Evolutionary conservation across 352 stramenopile species (phyloP).

Genomic region (Phytophthora hybrid): DNA sequence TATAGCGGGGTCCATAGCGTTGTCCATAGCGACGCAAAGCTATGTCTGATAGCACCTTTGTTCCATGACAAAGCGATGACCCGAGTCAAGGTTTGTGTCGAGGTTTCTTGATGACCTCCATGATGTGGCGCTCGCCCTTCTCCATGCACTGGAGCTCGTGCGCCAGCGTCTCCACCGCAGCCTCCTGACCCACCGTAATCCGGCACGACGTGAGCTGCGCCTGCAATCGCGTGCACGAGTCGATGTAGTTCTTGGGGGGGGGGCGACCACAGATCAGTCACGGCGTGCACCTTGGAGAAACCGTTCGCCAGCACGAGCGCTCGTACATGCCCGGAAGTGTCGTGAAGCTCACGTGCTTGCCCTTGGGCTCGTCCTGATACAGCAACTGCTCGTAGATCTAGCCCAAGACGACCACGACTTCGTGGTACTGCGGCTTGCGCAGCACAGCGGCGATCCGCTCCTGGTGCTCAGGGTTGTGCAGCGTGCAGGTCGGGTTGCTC

Average conservation of each 20-base stretch:
- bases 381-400: no score
- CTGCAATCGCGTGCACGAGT: constrained; percentile 92
- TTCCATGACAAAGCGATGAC: no score
- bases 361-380: constrained; percentile 76
- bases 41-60: no score
- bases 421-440: constrained; percentile 61
- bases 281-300: constrained; percentile 97
- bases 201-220: constrained; percentile 96
- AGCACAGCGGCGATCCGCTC: constrained; percentile 61
- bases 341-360: constrained; percentile 73
- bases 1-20: no score
- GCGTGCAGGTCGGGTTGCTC: constrained; percentile 93
- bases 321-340: constrained; percentile 87
- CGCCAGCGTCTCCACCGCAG: constrained; percentile 88
- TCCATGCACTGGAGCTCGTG: constrained; percentile 79
- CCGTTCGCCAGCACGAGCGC: constrained; percentile 93
- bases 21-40: no score
- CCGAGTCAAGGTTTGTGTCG: no score
- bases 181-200: constrained; percentile 93
- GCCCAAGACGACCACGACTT: constrained; percentile 90
- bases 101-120: constrained; percentile 59
- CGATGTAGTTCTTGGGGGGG: constrained; percentile 76
- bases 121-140: constrained; percentile 55
- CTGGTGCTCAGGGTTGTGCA: constrained; percentile 67
- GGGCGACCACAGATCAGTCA: constrained; percentile 95